Conservation (phyloP, 2,329 filamentous ascomycete genomes). For the Penicillium sclerotiorum region DNA sequence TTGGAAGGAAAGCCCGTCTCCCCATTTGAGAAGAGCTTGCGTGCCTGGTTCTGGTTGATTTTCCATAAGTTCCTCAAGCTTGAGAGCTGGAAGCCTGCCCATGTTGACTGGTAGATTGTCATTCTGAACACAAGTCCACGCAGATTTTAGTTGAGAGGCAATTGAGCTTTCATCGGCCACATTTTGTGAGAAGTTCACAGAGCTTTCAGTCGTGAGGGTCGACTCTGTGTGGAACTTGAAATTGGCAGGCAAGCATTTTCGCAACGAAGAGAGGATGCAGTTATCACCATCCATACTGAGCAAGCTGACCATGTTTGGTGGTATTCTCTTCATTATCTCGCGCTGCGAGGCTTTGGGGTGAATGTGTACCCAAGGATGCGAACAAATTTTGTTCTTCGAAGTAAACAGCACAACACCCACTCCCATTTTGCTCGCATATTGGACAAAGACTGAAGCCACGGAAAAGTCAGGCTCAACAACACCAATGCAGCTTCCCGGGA, state of each 20-base stretch:
- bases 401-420: conserved; percentile 21
- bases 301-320: conserved; percentile 9
- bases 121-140: conserved; percentile 7
- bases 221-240: conserved; percentile 17
- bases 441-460: conserved; percentile 11
- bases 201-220: conserved; percentile 8
- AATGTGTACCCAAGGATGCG: conserved; percentile 19
- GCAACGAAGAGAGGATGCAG: conserved; percentile 5
- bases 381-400: conserved; percentile 9
- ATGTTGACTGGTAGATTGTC: conserved; percentile 13
- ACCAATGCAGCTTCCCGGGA: conserved; percentile 11
- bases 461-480: conserved; percentile 25
- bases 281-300: conserved; percentile 8
- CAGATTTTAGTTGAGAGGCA: conserved; percentile 6
- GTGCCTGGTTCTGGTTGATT: not conserved
- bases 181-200: not conserved
- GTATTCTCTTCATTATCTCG: conserved; percentile 14
- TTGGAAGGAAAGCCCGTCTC: conserved; percentile 14
- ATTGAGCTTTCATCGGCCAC: not conserved
- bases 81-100: conserved; percentile 7
- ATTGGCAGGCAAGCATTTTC: conserved; percentile 5
- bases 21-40: conserved; percentile 20
- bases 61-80: conserved; percentile 13
- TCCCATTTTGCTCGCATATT: conserved; percentile 13
- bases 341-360: conserved; percentile 18